A percentile compares a stretch with the other conserved stretches of the same genome.
These are phyloP conservation scores for Cytospora chrysosperma DNA, from an alignment of 2,329 filamentous ascomycete species.

Conservation along the genomic window DNA sequence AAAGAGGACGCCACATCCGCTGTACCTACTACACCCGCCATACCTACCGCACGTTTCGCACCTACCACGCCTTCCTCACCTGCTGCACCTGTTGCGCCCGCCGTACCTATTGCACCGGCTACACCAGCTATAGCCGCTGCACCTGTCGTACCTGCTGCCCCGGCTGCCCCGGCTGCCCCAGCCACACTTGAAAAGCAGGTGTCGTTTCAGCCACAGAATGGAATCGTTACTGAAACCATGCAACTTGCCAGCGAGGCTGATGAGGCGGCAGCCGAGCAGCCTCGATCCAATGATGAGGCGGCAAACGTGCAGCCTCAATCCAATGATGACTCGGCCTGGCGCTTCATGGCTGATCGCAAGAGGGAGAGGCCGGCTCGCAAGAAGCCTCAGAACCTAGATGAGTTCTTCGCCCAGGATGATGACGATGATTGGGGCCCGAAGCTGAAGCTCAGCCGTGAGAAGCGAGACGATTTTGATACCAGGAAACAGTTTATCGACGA, in stretches of 20 bases:
- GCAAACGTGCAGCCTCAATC: not conserved
- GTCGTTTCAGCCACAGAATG: not conserved
- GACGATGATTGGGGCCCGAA: slow-evolving; percentile 19
- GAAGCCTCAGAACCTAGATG: slow-evolving; percentile 21
- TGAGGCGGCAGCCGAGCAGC: not conserved
- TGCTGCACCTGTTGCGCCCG: too few relatives aligned
- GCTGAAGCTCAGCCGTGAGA: slow-evolving; percentile 28
- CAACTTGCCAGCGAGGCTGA: slow-evolving; percentile 1
- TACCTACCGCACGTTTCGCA: not conserved
- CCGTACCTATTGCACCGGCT: not conserved
- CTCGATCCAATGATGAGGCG: not conserved
- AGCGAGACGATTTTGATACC: slow-evolving; percentile 29
- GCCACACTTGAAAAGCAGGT: not conserved
- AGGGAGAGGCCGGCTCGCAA: slow-evolving; percentile 17
- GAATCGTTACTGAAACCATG: not conserved
- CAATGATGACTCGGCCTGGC: not conserved
- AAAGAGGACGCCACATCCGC: not conserved
- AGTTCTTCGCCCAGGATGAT: slow-evolving; percentile 25
- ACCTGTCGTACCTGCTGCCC: too few relatives aligned
- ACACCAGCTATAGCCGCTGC: too few relatives aligned
- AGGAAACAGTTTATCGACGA: slow-evolving; percentile 22
- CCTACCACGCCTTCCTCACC: too few relatives aligned
- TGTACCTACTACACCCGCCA: not conserved
- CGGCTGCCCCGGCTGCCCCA: not conserved
- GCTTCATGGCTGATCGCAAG: slow-evolving; percentile 1